These are phyloP conservation scores for Gossypium davidsonii DNA, from an alignment of 441 rosid genomes.

Conservation along the genomic window DNA sequence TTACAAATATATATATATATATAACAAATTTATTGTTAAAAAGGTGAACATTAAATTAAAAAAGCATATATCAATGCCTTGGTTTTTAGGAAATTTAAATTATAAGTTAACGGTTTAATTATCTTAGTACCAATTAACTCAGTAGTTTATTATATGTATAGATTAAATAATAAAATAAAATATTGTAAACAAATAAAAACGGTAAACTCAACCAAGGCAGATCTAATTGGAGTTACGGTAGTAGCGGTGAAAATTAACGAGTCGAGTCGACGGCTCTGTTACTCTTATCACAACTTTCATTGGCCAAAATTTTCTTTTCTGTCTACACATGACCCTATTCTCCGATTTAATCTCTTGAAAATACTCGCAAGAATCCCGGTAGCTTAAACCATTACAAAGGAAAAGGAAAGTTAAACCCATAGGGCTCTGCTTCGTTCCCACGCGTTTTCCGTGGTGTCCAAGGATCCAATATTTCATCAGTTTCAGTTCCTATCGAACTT, in stretches of 20 bases:
- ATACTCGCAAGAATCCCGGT: neutral
- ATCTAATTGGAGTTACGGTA: neutral
- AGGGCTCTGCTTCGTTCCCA: neutral
- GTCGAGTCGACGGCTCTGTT: neutral
- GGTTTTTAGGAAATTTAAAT: no score
- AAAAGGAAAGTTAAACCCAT: neutral
- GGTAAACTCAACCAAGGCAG: neutral
- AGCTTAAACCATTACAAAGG: neutral
- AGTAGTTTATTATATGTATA: no score
- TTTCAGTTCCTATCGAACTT: neutral
- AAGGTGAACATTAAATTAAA: no score
- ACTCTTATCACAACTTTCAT: neutral
- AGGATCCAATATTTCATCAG: neutral
- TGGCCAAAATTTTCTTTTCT: no score
- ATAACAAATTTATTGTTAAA: no score
- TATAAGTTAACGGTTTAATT: no score
- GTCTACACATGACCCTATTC: neutral
- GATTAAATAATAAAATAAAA: no score
- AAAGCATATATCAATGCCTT: no score
- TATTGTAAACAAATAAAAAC: neutral
- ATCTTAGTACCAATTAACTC: no score
- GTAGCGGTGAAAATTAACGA: neutral
- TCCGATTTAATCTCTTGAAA: neutral
- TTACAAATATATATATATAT: no score
- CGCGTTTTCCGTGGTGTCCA: neutral